Percentiles rank a stretch among this genome's conserved stretches.
phyloP scores from a whole-genome alignment of 2,329 filamentous ascomycete genomes.

The Cladophialophora exuberans region DNA sequence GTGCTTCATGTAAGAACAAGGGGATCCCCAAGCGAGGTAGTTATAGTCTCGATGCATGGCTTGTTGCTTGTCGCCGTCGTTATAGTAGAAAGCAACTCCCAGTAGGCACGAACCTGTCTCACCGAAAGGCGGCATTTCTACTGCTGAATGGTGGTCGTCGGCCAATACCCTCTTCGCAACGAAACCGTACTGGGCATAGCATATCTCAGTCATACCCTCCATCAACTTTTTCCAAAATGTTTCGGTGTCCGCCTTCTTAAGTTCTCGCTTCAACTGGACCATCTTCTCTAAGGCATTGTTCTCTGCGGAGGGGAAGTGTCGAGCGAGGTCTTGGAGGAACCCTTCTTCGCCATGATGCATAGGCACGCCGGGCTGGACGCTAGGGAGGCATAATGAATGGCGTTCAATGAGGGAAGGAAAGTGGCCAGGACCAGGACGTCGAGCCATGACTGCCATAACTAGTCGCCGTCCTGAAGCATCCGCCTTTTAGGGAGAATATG shows the following conservation, averaged over 20 bases:
- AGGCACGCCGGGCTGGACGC: constrained; percentile 45
- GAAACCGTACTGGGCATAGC: constrained; percentile 69
- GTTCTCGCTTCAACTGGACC: constrained; percentile 60
- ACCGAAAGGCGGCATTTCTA: constrained; percentile 64
- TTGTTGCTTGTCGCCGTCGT: constrained; percentile 59
- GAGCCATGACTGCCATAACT: constrained; percentile 17
- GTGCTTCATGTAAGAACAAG: constrained; percentile 70
- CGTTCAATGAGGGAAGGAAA: constrained; percentile 37
- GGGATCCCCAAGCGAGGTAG: constrained; percentile 67
- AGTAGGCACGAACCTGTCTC: constrained; percentile 66
- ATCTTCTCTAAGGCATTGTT: constrained; percentile 64
- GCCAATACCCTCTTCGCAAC: constrained; percentile 66
- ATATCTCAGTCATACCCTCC: constrained; percentile 65
- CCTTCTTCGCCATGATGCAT: constrained; percentile 48
- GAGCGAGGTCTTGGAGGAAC: constrained; percentile 44
- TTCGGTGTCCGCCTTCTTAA: constrained; percentile 58
- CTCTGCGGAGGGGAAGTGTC: constrained; percentile 53
- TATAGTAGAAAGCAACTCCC: constrained; percentile 68
- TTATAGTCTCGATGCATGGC: constrained; percentile 63
- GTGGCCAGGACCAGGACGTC: background rate
- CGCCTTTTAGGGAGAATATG: background rate
- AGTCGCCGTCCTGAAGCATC: background rate
- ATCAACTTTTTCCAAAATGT: constrained; percentile 68
- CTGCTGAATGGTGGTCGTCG: constrained; percentile 60
- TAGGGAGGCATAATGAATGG: constrained; percentile 47